These are phyloP conservation scores for Puccinia brachypodii DNA, from an alignment of 1,284 basidiomycete species.

Conservation along the genomic window DNA sequence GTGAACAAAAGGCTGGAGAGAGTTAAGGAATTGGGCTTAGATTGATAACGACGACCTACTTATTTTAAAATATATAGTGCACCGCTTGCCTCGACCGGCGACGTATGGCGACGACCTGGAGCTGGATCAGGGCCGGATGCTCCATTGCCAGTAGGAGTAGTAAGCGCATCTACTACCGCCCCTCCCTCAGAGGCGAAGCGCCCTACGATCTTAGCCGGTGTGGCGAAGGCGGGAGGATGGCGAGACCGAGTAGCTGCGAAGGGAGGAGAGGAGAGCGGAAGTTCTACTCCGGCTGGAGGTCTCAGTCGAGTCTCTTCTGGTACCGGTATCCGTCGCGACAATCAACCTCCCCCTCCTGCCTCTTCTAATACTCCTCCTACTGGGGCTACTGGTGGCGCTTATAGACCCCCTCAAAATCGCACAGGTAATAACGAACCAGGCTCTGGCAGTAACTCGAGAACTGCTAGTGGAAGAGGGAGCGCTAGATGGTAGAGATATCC, in stretches of 20 bases:
- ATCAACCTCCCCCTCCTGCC: neutral
- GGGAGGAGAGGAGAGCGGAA: constrained; percentile 20
- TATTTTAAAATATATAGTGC: no score
- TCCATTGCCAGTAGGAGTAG: neutral
- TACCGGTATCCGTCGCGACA: neutral
- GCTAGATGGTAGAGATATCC: constrained; percentile 12
- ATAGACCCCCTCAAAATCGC: constrained; percentile 26
- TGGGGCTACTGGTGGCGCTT: constrained; percentile 8
- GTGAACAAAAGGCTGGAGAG: neutral
- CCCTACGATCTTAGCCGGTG: constrained; percentile 15
- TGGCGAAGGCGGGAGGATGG: constrained; percentile 36
- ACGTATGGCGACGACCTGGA: neutral
- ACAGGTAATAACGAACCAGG: neutral
- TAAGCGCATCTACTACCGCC: neutral
- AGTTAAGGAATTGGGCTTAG: neutral
- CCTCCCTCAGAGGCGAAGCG: neutral
- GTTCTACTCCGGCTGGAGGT: constrained; percentile 43
- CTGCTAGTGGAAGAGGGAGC: constrained; percentile 24
- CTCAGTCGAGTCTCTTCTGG: constrained; percentile 32
- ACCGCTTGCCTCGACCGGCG: neutral
- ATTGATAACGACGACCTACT: no score
- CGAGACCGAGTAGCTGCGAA: constrained; percentile 16
- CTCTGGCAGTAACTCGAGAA: neutral
- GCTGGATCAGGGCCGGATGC: neutral
- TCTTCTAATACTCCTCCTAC: neutral